These are phyloP conservation scores for Blepharisma japonicum DNA, from an alignment of 73 alveolate genomes.

Conservation along the genomic window DNA sequence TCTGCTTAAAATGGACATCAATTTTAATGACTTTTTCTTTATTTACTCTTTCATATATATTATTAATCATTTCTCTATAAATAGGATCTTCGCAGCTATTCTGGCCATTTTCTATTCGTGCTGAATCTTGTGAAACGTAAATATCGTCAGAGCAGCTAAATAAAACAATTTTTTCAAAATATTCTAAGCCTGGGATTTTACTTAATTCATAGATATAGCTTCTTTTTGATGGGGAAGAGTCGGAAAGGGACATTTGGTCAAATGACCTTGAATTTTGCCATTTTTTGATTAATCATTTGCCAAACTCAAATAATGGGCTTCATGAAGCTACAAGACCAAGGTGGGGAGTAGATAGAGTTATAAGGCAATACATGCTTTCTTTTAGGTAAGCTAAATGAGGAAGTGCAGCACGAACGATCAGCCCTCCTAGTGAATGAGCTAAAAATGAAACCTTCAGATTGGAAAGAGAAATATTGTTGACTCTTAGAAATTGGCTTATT, in stretches of 20 bases:
- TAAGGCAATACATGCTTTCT: constrained; percentile 76
- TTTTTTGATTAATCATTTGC: constrained; percentile 95
- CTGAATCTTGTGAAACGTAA: constrained; percentile 96
- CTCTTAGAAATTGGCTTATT: constrained; percentile 69
- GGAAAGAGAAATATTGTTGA: constrained; percentile 66
- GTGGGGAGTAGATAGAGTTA: constrained; percentile 95
- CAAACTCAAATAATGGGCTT: constrained; percentile 56
- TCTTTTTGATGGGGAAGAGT: constrained; percentile 77
- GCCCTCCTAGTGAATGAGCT: constrained; percentile 99
- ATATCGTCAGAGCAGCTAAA: constrained; percentile 88
- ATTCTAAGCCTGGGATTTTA: constrained; percentile 69
- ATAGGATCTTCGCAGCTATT: constrained; percentile 62
- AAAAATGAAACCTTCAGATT: constrained; percentile 89
- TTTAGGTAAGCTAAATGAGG: constrained; percentile 66
- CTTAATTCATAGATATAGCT: constrained; percentile 87
- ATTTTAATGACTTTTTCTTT: constrained; percentile 75
- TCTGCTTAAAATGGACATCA: constrained; percentile 92
- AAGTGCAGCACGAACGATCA: constrained; percentile 81
- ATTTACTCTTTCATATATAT: constrained; percentile 70
- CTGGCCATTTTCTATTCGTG: constrained; percentile 66
- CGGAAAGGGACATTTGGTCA: constrained; percentile 86
- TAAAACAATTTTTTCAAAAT: constrained; percentile 89
- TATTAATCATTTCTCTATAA: constrained; percentile 89
- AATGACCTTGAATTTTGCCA: constrained; percentile 89
- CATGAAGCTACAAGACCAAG: constrained; percentile 81